Conservation (phyloP, 2,329 filamentous ascomycete species). For the Arthroderma sp. region DNA sequence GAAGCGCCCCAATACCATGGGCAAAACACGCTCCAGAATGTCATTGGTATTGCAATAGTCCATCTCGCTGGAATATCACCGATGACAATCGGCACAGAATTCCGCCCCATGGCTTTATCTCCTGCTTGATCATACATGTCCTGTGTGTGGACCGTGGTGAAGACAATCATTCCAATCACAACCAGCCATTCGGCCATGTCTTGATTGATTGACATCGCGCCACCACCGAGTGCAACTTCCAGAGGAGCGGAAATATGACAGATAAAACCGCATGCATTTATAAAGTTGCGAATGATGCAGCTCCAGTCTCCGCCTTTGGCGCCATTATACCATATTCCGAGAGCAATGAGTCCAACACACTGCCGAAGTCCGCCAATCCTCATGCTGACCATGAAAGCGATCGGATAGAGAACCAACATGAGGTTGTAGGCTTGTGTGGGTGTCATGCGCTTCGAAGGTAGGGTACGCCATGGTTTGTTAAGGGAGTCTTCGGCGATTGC, state of each 20-base stretch:
- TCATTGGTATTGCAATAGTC: constrained; percentile 13
- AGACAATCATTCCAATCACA: constrained; percentile 19
- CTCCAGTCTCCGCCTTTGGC: constrained; percentile 17
- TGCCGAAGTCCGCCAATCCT: constrained; percentile 16
- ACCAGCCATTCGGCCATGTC: constrained; percentile 17
- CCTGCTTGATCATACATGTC: constrained; percentile 27
- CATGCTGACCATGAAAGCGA: constrained; percentile 12
- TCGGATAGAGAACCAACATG: constrained; percentile 15
- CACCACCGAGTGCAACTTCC: constrained; percentile 6
- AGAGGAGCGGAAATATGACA: constrained; percentile 13
- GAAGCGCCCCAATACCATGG: constrained; percentile 11
- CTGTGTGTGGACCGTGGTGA: constrained; percentile 28
- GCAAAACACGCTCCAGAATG: constrained; percentile 15
- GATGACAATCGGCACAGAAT: constrained; percentile 17
- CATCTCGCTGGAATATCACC: constrained; percentile 17
- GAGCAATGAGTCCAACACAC: constrained; percentile 18
- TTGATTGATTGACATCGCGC: not conserved
- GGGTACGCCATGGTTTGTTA: constrained; percentile 30
- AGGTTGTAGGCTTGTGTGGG: constrained; percentile 11
- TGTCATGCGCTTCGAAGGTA: constrained; percentile 18
- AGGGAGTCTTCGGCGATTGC: constrained; percentile 26
- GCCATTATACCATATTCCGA: constrained; percentile 34
- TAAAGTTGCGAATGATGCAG: constrained; percentile 13
- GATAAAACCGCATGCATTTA: constrained; percentile 16
- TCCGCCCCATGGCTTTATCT: constrained; percentile 16